These are phyloP conservation scores for Agaricus sinodeliciosus DNA, from an alignment of 768 basidiomycete genomes.

Conservation along the genomic window DNA sequence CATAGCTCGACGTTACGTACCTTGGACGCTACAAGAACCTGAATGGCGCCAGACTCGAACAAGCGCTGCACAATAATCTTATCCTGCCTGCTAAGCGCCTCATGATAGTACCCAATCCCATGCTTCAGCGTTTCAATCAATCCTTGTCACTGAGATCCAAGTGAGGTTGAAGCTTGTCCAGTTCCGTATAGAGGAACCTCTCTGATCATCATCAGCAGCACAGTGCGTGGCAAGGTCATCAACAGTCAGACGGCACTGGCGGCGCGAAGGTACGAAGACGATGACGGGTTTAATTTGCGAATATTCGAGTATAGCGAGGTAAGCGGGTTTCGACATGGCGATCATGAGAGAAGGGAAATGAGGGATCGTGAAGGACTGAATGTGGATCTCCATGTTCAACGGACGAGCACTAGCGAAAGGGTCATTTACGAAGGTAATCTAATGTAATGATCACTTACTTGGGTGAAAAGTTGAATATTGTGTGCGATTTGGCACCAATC, in stretches of 20 bases:
- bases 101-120: constrained; percentile 94
- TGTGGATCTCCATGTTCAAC: constrained; percentile 92
- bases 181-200: constrained; percentile 86
- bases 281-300: constrained; percentile 84
- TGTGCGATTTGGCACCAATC: constrained; percentile 92
- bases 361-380: constrained; percentile 94
- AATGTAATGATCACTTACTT: constrained; percentile 38
- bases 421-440: background rate
- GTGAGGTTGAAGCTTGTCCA: constrained; percentile 58
- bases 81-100: constrained; percentile 87
- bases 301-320: constrained; percentile 86
- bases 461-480: constrained; percentile 97
- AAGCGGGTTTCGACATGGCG: constrained; percentile 97
- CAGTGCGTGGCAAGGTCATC: constrained; percentile 89
- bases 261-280: constrained; percentile 86
- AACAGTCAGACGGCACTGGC: constrained; percentile 91
- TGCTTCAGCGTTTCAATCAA: constrained; percentile 79
- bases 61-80: constrained; percentile 89
- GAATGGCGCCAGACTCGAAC: constrained; percentile 92
- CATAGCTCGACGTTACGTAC: constrained; percentile 30
- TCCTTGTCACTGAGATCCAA: constrained; percentile 71
- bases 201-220: constrained; percentile 77
- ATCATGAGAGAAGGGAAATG: constrained; percentile 99
- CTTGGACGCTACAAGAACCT: constrained; percentile 91
- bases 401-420: constrained; percentile 71